These are phyloP conservation scores for Solanum chacoense DNA, from an alignment of 305 asterid genomes.

Conservation along the genomic window DNA sequence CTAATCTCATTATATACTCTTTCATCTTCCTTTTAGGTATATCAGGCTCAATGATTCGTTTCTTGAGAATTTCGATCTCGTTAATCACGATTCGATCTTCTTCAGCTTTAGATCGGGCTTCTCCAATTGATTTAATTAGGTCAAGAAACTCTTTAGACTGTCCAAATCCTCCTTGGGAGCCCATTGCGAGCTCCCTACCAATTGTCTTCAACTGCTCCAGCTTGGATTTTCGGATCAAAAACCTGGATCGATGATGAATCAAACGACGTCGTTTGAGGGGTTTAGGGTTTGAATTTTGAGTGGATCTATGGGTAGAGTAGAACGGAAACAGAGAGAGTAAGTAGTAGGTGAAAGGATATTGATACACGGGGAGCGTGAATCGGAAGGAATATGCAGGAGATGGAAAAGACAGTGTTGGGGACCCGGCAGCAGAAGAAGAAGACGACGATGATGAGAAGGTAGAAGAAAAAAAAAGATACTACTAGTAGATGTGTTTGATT, in stretches of 20 bases:
- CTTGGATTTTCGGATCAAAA: conserved; percentile 10
- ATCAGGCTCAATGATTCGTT: conserved; percentile 62
- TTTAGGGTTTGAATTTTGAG: conserved; percentile 3
- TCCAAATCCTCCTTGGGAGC: conserved; percentile 91
- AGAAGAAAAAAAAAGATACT: background rate
- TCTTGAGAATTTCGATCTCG: conserved; percentile 77
- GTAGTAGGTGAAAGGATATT: background rate
- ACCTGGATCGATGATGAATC: background rate
- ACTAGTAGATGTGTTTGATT: background rate
- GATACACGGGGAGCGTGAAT: background rate
- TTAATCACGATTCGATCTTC: conserved; percentile 81
- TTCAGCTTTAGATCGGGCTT: conserved; percentile 95
- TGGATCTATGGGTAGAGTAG: background rate
- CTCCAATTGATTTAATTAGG: conserved; percentile 92
- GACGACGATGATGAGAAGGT: background rate
- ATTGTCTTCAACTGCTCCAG: conserved; percentile 95
- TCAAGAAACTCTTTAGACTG: conserved; percentile 93
- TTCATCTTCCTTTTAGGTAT: conserved; percentile 87
- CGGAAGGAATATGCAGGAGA: background rate
- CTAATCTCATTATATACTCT: conserved; percentile 74
- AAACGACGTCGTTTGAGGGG: background rate
- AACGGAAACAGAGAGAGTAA: background rate
- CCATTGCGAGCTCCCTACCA: conserved; percentile 99
- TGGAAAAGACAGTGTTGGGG: background rate
- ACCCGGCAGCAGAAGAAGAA: background rate